Evolutionary conservation across 2,329 filamentous ascomycete species (phyloP).

Genomic region (Paramyrothecium sp.): DNA sequence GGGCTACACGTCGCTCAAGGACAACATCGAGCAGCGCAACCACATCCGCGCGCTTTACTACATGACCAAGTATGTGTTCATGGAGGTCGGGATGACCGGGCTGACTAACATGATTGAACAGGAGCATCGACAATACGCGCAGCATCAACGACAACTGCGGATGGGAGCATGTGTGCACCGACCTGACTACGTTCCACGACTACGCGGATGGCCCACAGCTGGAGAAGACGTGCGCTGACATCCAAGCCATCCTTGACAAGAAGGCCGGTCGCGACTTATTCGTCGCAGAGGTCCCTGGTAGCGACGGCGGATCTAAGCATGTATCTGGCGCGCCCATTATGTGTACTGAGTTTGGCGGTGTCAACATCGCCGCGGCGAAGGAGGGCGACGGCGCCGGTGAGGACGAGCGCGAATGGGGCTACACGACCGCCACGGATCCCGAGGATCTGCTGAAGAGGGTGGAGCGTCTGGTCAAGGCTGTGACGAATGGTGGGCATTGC

Average conservation of each 20-base stretch:
- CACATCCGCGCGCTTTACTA: conserved; percentile 65
- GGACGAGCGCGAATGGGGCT: conserved; percentile 60
- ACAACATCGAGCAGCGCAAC: conserved; percentile 57
- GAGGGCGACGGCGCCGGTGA: conserved; percentile 24
- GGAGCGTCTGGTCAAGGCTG: conserved; percentile 56
- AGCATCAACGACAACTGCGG: conserved; percentile 72
- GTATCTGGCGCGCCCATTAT: conserved; percentile 56
- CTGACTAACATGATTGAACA: conserved; percentile 21
- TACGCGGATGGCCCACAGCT: conserved; percentile 60
- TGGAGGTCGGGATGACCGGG: neutral
- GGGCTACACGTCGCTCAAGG: conserved; percentile 60
- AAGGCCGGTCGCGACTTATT: conserved; percentile 57
- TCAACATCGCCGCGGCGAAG: conserved; percentile 58
- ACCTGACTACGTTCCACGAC: conserved; percentile 68
- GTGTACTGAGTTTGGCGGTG: conserved; percentile 67
- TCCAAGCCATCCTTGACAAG: conserved; percentile 51
- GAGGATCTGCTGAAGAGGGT: conserved; percentile 58
- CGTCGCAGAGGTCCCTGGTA: conserved; percentile 38
- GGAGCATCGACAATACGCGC: conserved; percentile 57
- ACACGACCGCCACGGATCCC: conserved; percentile 62
- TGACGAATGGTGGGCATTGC: conserved; percentile 54
- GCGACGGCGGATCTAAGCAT: conserved; percentile 51
- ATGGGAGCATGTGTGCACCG: conserved; percentile 66
- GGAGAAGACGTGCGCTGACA: conserved; percentile 48
- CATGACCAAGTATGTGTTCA: conserved; percentile 52